A percentile compares a stretch with the other conserved stretches of the same genome.
These are phyloP conservation scores for Chrysochromulina parva DNA, from an alignment of 78 protist species.

Conservation along the genomic window DNA sequence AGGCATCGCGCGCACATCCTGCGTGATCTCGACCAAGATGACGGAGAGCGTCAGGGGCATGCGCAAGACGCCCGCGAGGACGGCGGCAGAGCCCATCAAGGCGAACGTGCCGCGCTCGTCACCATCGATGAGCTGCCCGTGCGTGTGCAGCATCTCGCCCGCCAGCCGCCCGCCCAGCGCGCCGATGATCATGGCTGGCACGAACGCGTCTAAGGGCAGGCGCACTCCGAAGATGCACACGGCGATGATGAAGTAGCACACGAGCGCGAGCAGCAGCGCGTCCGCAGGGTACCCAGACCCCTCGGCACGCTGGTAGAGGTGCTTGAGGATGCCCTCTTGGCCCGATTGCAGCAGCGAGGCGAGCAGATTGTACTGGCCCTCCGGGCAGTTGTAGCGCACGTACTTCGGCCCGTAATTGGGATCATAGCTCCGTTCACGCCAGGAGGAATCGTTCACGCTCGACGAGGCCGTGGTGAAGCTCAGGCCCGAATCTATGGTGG, in stretches of 20 bases:
- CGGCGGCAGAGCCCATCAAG: conserved; percentile 82
- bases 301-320: neutral
- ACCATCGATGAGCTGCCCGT: no score
- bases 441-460: no score
- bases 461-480: no score
- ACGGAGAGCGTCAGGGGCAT: conserved; percentile 83
- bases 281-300: neutral
- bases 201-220: neutral
- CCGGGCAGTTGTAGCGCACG: neutral
- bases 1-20: conserved; percentile 27
- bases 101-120: conserved; percentile 73
- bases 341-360: neutral
- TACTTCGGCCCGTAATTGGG: neutral
- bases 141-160: neutral
- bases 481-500: no score
- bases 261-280: neutral
- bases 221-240: neutral
- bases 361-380: neutral
- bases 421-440: no score
- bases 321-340: neutral
- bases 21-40: conserved; percentile 76
- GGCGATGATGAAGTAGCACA: neutral
- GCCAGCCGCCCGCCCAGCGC: neutral
- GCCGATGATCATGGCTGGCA: neutral
- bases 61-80: conserved; percentile 84